Conservation (phyloP, 371 early-diverging fungal genomes). For the Mortierella sp. region DNA sequence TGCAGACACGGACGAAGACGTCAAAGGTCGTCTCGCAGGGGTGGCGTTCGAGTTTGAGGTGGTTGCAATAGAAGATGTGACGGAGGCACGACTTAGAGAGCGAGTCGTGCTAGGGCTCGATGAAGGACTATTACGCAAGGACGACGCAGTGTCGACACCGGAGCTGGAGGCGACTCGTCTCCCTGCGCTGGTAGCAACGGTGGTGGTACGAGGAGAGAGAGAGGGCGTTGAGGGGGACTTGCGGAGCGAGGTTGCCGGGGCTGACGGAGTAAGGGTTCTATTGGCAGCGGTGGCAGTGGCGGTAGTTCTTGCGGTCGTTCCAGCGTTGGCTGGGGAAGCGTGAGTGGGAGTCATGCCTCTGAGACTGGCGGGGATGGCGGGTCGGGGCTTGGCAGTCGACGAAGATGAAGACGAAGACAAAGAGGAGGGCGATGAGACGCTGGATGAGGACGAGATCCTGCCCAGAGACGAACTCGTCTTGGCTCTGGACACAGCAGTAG, state of each 20-base stretch:
- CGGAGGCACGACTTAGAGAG: conserved; percentile 30
- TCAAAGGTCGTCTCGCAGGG: conserved; percentile 10
- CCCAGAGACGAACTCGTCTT: conserved; percentile 20
- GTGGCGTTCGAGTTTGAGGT: conserved; percentile 4
- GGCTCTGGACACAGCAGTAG: conserved; percentile 1
- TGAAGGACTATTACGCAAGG: conserved; percentile 10
- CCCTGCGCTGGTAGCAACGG: conserved; percentile 14
- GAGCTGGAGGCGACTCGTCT: conserved; percentile 38
- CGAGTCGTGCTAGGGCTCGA: conserved; percentile 18
- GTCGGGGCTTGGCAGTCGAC: conserved; percentile 18
- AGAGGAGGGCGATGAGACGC: background rate
- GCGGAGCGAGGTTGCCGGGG: conserved; percentile 20
- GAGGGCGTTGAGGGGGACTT: conserved; percentile 41
- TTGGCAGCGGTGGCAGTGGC: conserved; percentile 4
- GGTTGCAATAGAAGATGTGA: conserved; percentile 11
- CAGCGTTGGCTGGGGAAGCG: conserved; percentile 9
- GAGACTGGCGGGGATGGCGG: conserved; percentile 26
- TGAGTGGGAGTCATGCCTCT: conserved; percentile 13
- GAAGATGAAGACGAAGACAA: conserved; percentile 10
- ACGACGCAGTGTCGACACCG: conserved; percentile 12
- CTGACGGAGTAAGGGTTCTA: conserved; percentile 13
- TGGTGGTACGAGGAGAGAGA: conserved; percentile 21
- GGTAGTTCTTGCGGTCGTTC: conserved; percentile 5
- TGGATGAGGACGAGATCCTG: conserved; percentile 17
- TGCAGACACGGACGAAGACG: conserved; percentile 5